Base-by-base conservation (phyloP, 441 rosid genomes). In the Populus hybrid region DNA sequence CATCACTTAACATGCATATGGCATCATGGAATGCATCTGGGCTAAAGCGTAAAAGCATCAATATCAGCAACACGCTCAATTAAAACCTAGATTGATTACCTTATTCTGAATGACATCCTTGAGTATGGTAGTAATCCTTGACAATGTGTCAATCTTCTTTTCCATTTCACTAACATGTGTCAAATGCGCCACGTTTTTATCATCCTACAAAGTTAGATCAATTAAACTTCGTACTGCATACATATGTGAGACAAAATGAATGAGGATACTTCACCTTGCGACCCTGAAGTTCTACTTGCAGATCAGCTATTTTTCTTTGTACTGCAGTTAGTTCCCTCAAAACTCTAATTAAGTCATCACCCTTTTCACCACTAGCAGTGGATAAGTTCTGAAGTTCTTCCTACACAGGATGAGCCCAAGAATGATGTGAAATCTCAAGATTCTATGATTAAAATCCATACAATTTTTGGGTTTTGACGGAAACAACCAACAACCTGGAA, bases 271-370 rank as follows among this genome's bases (percentile, higher is more conserved):
- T 64, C 75, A 94, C 99, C 99, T 94, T 95, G 81, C 99, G 88
- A 64, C 99, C 99, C 88, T 95, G 98, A 81, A 95, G 94, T 83
- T 95, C 98, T 46, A 92, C 98, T 86, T 94, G 98, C 72, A 94
- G 87, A 79, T 95, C 98, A 23, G 97, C 93, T 69, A 92, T 95
- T 86, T 94, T 94, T 68, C 98, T 87, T 70, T 92, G 98, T 14
- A 95, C 95, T 78, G 87, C 69, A 23, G 94, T 94, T 67, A 95
- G 83, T 82, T 95, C 97, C 38, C 97, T 86, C 69, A 94, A 86
- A 32, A 94, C 99, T 84, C 81, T 88, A 20, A 93, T 85, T 79
- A 95, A 85, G 81, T 91, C 97, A 67, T 94, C 94, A 4, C 97
- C 93, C 74, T 89, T 92, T 82, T 92, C 97, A 2, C 91, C 91